phyloP scores from a whole-genome alignment of 768 basidiomycete species.

The Lactifluus hygrophoroides region DNA sequence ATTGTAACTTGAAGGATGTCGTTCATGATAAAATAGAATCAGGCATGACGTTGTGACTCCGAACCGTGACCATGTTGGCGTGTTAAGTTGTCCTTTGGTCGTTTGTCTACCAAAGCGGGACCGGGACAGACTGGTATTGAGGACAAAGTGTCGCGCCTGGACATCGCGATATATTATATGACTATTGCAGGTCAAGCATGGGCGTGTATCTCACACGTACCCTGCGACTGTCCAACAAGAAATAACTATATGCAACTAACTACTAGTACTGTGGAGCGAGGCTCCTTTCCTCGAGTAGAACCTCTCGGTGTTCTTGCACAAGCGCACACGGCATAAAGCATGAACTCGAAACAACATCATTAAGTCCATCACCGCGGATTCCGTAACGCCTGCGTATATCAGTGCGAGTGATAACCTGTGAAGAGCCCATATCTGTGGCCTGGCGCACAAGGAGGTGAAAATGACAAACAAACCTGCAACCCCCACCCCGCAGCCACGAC shows the following conservation, averaged over 20 bases:
- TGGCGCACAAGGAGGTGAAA: not conserved
- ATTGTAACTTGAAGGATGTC: too few species aligned
- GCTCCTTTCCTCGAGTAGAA: not conserved
- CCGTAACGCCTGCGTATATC: not conserved
- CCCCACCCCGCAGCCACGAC: not conserved
- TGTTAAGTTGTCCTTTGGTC: too few species aligned
- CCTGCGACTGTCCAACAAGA: not conserved
- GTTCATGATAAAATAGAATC: too few species aligned
- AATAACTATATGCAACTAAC: not conserved
- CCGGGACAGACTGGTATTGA: too few species aligned
- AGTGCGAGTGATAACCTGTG: not conserved
- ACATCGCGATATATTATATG: too few species aligned
- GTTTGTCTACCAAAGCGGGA: too few species aligned
- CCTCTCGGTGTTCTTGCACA: constrained; percentile 2
- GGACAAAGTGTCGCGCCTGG: too few species aligned
- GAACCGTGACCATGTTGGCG: too few species aligned
- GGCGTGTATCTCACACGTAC: not conserved
- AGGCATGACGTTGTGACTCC: too few species aligned
- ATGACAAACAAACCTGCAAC: not conserved
- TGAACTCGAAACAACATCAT: not conserved
- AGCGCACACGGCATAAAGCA: not conserved
- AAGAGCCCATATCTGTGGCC: not conserved
- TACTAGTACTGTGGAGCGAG: not conserved
- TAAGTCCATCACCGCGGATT: not conserved
- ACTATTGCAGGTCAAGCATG: too few species aligned